Evolutionary conservation across 1,284 basidiomycete genomes (phyloP).

Genomic region (Mycena sp.): DNA sequence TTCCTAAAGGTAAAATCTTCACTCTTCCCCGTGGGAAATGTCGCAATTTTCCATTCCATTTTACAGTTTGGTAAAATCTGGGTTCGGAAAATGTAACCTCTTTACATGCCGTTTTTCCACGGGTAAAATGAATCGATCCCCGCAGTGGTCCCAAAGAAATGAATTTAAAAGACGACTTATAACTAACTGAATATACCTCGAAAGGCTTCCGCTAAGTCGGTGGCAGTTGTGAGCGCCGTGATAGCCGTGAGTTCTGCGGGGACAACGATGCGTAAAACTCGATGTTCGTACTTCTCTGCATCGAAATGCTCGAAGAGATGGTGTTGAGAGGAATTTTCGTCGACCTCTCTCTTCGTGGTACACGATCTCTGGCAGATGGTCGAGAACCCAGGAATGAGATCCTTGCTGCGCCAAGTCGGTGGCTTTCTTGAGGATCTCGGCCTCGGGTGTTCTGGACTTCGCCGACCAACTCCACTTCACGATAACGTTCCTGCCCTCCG

Average conservation of each 20-base stretch:
- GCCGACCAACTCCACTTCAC: constrained; percentile 20
- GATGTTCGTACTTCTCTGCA: constrained; percentile 1
- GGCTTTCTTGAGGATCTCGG: constrained; percentile 1
- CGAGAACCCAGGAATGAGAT: neutral
- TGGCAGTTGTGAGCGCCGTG: constrained; percentile 7
- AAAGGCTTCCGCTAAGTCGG: constrained; percentile 6
- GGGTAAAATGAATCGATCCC: too few relatives aligned
- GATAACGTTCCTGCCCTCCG: neutral
- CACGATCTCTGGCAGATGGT: constrained; percentile 1
- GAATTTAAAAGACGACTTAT: neutral
- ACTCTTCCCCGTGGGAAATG: too few relatives aligned
- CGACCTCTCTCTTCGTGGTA: constrained; percentile 5
- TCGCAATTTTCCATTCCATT: too few relatives aligned
- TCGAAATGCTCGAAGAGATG: neutral
- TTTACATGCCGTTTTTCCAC: too few relatives aligned
- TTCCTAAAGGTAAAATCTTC: too few relatives aligned
- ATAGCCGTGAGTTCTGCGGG: constrained; percentile 5
- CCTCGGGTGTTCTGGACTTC: constrained; percentile 7
- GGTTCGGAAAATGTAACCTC: too few relatives aligned
- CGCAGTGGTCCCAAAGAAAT: too few relatives aligned
- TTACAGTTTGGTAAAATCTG: too few relatives aligned
- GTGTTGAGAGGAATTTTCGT: neutral
- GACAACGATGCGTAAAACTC: constrained; percentile 7
- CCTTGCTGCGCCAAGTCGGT: neutral
- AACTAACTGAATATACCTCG: constrained; percentile 1